Evolutionary conservation across 345 rosid genomes (phyloP).

Genomic region (Populus davidiana): DNA sequence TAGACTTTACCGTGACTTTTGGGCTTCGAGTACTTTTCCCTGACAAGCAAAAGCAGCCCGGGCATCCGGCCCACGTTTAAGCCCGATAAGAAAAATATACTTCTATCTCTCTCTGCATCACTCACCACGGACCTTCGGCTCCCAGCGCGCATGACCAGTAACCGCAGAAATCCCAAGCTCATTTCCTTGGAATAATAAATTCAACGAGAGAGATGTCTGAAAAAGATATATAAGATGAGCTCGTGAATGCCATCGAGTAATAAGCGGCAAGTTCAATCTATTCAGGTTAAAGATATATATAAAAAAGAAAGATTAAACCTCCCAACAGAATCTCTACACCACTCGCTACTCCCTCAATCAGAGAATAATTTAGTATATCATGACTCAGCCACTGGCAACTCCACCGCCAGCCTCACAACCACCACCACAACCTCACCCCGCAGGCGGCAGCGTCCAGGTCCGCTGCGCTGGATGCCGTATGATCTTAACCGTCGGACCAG

Average conservation of each 20-base stretch:
- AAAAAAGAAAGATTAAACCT: background rate
- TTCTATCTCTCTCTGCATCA: too few species aligned
- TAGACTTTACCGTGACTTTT: too few species aligned
- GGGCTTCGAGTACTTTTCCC: background rate
- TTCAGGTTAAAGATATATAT: too few species aligned
- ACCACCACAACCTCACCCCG: slow-evolving; percentile 30
- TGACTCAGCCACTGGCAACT: slow-evolving; percentile 74
- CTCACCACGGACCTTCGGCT: too few species aligned
- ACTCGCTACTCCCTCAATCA: background rate
- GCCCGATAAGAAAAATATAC: background rate
- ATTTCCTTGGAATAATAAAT: too few species aligned
- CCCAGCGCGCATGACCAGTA: too few species aligned
- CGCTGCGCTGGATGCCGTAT: slow-evolving; percentile 91
- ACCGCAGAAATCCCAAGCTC: too few species aligned
- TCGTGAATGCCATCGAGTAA: too few species aligned
- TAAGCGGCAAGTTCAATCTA: too few species aligned
- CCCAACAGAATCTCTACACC: background rate
- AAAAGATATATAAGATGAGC: too few species aligned
- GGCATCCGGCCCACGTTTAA: background rate
- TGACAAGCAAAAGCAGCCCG: background rate
- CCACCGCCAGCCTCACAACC: slow-evolving; percentile 46
- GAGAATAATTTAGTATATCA: slow-evolving; percentile 4
- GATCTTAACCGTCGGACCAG: slow-evolving; percentile 67
- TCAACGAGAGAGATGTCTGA: too few species aligned
- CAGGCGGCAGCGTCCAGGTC: slow-evolving; percentile 68